A percentile compares a stretch with the other conserved stretches of the same genome.
Conservation (phyloP, 257 asterid genomes). For the Jacaranda mimosifolia region DNA sequence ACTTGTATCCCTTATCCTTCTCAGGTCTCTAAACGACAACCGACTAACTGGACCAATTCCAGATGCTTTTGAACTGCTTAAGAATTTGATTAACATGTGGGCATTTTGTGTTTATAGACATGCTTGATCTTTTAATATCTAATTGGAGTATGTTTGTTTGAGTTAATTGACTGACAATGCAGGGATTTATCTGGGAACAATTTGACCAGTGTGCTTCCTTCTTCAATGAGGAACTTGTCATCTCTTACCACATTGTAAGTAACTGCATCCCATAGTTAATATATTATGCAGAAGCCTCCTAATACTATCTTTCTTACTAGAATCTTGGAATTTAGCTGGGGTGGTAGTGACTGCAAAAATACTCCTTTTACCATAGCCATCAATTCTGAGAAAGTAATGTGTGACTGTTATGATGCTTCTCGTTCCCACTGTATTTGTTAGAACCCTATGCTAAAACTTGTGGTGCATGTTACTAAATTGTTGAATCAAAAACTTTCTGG, state of each 20-base stretch:
- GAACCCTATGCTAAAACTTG: too few species aligned
- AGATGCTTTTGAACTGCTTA: conserved; percentile 71
- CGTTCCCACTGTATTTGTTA: too few species aligned
- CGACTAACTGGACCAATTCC: conserved; percentile 78
- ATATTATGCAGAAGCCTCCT: too few species aligned
- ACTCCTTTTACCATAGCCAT: too few species aligned
- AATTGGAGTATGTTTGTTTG: conserved; percentile 12
- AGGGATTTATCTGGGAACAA: conserved; percentile 86
- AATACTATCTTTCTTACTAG: too few species aligned
- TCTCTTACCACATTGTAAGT: conserved; percentile 79
- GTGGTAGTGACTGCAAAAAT: too few species aligned
- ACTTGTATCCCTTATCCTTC: conserved; percentile 28
- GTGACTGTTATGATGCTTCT: too few species aligned
- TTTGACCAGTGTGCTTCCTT: conserved; percentile 77
- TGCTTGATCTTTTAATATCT: conserved; percentile 11
- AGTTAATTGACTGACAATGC: conserved; percentile 34
- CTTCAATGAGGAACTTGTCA: conserved; percentile 76
- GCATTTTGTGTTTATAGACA: conserved; percentile 33
- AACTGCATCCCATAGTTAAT: neutral
- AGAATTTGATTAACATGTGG: conserved; percentile 63
- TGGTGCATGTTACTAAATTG: too few species aligned
- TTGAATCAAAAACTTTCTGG: too few species aligned
- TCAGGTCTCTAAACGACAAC: conserved; percentile 73
- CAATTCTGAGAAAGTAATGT: too few species aligned
- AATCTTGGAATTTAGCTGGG: too few species aligned